These are phyloP conservation scores for Austroboletus novae-zelandiae DNA, from an alignment of 1,284 basidiomycete genomes.

Conservation along the genomic window DNA sequence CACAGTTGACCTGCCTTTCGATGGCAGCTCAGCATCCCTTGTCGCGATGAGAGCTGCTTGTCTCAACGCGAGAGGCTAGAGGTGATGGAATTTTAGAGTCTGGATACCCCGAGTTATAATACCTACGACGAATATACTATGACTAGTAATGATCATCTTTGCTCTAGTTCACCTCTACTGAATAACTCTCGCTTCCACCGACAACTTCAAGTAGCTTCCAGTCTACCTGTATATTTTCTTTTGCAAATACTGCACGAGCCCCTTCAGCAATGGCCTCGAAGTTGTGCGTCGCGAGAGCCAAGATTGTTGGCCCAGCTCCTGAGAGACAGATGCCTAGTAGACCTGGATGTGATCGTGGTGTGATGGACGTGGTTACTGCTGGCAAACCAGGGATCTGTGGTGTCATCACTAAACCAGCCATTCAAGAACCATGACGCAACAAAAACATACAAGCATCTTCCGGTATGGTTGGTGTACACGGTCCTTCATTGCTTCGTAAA, in stretches of 20 bases:
- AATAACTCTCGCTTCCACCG: slow-evolving; percentile 45
- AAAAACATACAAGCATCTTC: slow-evolving; percentile 67
- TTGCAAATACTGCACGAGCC: slow-evolving; percentile 72
- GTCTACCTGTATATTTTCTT: slow-evolving; percentile 75
- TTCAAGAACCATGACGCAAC: neutral
- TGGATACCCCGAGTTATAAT: slow-evolving; percentile 22
- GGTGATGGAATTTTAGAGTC: slow-evolving; percentile 6
- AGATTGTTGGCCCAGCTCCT: slow-evolving; percentile 96
- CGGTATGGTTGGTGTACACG: slow-evolving; percentile 97
- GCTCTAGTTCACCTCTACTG: slow-evolving; percentile 17
- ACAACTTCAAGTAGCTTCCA: slow-evolving; percentile 74
- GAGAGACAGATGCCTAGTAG: slow-evolving; percentile 96
- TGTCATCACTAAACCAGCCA: neutral
- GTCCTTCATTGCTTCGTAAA: slow-evolving; percentile 99
- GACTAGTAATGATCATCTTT: slow-evolving; percentile 20
- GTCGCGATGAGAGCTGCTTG: slow-evolving; percentile 81
- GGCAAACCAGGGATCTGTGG: slow-evolving; percentile 90
- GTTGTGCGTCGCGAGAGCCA: slow-evolving; percentile 88
- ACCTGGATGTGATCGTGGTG: slow-evolving; percentile 87
- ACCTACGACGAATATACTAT: slow-evolving; percentile 20
- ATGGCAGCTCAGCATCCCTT: slow-evolving; percentile 58
- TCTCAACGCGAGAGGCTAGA: slow-evolving; percentile 68
- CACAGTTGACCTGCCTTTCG: slow-evolving; percentile 78
- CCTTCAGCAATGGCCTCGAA: slow-evolving; percentile 84
- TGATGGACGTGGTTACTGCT: slow-evolving; percentile 85